phyloP scores from a whole-genome alignment of 2,329 filamentous ascomycete species.

The Beauveria varroae region DNA sequence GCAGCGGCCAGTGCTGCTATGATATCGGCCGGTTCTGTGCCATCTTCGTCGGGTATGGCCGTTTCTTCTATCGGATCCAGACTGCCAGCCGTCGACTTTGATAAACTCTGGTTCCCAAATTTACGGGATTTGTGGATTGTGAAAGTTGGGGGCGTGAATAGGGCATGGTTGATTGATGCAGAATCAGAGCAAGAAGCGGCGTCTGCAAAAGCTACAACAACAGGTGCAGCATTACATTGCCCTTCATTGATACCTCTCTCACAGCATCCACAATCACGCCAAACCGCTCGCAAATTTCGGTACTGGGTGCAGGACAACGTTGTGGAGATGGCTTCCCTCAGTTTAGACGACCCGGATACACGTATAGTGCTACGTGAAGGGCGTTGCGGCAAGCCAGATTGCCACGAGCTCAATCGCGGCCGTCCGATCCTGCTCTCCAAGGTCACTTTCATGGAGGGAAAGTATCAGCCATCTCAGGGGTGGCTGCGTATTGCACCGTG shows the following conservation, averaged over 20 bases:
- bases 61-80: neutral
- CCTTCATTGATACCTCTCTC: neutral
- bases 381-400: constrained; percentile 27
- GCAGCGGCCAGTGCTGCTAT: constrained; percentile 17
- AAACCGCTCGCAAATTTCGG: constrained; percentile 29
- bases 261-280: constrained; percentile 18
- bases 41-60: neutral
- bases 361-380: constrained; percentile 27
- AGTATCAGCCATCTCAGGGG: constrained; percentile 20
- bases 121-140: constrained; percentile 31
- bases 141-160: constrained; percentile 31
- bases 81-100: constrained; percentile 23
- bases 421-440: constrained; percentile 32
- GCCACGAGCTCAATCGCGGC: constrained; percentile 27
- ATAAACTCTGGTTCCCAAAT: constrained; percentile 32
- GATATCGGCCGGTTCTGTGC: constrained; percentile 19
- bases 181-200: constrained; percentile 21
- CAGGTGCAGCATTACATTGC: neutral
- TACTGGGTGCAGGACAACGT: constrained; percentile 32
- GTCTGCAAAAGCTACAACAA: neutral
- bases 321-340: constrained; percentile 29
- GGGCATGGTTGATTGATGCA: constrained; percentile 28
- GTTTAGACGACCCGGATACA: constrained; percentile 27
- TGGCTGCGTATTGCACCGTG: constrained; percentile 29
- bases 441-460: constrained; percentile 28